Conservation (phyloP, 2,329 filamentous ascomycete genomes). For the Penicillium sp. region DNA sequence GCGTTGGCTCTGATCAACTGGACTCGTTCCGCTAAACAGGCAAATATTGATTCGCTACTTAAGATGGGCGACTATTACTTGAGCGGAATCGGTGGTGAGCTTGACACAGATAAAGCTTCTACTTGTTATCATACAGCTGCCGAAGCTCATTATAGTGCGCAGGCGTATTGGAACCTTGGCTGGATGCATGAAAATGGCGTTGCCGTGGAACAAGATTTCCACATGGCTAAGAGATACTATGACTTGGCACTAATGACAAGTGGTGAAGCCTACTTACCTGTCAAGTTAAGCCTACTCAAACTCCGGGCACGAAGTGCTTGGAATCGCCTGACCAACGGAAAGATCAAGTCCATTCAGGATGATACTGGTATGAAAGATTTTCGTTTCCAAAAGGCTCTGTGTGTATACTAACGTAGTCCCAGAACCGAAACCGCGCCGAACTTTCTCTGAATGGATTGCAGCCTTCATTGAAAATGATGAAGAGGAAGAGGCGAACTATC, state of each 20-base stretch:
- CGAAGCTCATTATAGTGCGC: slow-evolving; percentile 88
- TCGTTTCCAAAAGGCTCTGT: neutral
- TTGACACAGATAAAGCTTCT: slow-evolving; percentile 82
- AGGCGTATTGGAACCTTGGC: slow-evolving; percentile 94
- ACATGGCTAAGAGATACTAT: slow-evolving; percentile 95
- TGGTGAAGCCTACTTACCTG: slow-evolving; percentile 89
- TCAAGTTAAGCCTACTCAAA: slow-evolving; percentile 85
- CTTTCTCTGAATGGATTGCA: slow-evolving; percentile 81
- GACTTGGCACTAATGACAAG: slow-evolving; percentile 92
- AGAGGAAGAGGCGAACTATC: slow-evolving; percentile 67
- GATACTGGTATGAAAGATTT: slow-evolving; percentile 71
- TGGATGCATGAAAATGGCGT: slow-evolving; percentile 99
- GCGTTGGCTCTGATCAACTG: slow-evolving; percentile 85
- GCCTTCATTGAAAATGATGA: slow-evolving; percentile 79
- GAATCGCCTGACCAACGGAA: slow-evolving; percentile 91
- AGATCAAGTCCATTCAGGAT: slow-evolving; percentile 88
- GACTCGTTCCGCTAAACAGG: slow-evolving; percentile 91
- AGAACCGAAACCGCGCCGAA: slow-evolving; percentile 75
- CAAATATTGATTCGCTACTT: slow-evolving; percentile 89
- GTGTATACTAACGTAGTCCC: slow-evolving; percentile 33
- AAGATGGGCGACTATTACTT: slow-evolving; percentile 99
- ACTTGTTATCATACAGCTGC: slow-evolving; percentile 91
- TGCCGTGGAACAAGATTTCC: slow-evolving; percentile 91
- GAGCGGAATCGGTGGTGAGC: slow-evolving; percentile 72
- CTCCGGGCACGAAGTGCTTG: slow-evolving; percentile 85